Base-by-base conservation (phyloP, 768 basidiomycete genomes). In the Amanita rimosa region DNA sequence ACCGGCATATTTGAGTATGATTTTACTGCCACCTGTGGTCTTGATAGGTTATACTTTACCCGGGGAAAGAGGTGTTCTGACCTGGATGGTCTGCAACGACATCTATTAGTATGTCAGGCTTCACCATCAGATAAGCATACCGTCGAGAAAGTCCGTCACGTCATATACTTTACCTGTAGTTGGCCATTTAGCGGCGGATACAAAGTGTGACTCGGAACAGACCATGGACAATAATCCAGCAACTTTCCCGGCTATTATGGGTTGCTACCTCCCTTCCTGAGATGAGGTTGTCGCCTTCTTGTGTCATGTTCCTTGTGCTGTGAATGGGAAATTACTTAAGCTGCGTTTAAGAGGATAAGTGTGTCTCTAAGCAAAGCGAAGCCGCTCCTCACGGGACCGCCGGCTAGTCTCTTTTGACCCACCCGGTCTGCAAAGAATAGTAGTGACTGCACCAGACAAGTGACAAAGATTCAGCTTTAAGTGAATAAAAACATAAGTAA, bases 151-250 rank as follows among this genome's bases (percentile, higher is more conserved):
- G 21, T 85, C 82, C 0, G 85, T 85, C 5, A 86, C 85, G 54
- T 88, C 85, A 62, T 87, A 88, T 4, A 78, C 83, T 42, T 82
- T 78, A 52, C 80, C 85, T 83, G 35, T 35, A 41, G 39, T n/a
- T 26, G 21, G 14, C 27, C 16, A 13, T 53, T 26, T 35, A 42
- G 29, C 14, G 5, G 3, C 1, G 1, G 39, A 13, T 6, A 21
- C 33, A 29, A 19, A 10, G 14, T 6, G 19, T 22, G 24, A 22
- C 33, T 33, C 17, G 10, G 42, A 22, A 57, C 69, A 35, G 53
- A 83, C 86, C 84, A 55, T 91, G 86, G 0, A 92, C 83, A 50
- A 92, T 88, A 51, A 91, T 88, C 84, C 84, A 86, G 55, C 83
- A 83, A 53, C 75, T 78, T 48, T 83, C 75, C 17, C 81, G 65